A percentile compares a stretch with the other conserved stretches of the same genome.
Evolutionary conservation across 192 early-diverging fungal species (phyloP).

Genomic region (Linnemannia elongata): DNA sequence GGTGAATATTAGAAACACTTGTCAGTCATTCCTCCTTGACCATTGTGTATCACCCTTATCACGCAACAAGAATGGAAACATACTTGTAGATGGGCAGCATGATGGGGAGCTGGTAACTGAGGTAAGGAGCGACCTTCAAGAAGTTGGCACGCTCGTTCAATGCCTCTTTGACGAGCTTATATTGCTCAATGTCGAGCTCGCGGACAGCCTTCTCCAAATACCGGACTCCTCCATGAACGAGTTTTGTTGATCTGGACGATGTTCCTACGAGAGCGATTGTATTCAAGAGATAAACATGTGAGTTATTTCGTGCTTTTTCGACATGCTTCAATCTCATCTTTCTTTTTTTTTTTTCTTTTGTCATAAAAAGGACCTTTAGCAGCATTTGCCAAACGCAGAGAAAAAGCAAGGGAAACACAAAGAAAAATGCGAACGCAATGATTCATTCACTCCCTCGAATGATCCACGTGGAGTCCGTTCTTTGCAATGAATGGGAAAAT

Average conservation of each 20-base stretch:
- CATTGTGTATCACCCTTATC: no score
- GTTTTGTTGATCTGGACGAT: slow-evolving; percentile 92
- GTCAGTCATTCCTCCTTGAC: not conserved
- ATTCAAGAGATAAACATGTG: not conserved
- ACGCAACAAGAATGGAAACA: slow-evolving; percentile 14
- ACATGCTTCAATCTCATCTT: slow-evolving; percentile 2
- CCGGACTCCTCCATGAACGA: slow-evolving; percentile 97
- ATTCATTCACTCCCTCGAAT: not conserved
- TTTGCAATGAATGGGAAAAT: not conserved
- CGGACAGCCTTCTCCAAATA: slow-evolving; percentile 97
- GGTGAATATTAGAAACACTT: no score
- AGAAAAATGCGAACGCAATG: slow-evolving; percentile 4
- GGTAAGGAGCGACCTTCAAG: slow-evolving; percentile 95
- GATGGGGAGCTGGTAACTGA: slow-evolving; percentile 93
- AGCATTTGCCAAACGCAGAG: slow-evolving; percentile 13
- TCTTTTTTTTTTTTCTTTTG: no score
- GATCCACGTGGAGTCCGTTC: slow-evolving; percentile 27
- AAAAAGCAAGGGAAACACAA: not conserved
- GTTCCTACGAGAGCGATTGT: slow-evolving; percentile 71
- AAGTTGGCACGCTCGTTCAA: slow-evolving; percentile 96
- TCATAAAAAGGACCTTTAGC: slow-evolving; percentile 64
- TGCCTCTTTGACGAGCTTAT: slow-evolving; percentile 95
- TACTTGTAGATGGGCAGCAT: slow-evolving; percentile 94
- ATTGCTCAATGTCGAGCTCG: slow-evolving; percentile 96
- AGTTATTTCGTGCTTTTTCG: not conserved